Conservation (phyloP, 2,329 filamentous ascomycete genomes). For the Fusarium robinianum region DNA sequence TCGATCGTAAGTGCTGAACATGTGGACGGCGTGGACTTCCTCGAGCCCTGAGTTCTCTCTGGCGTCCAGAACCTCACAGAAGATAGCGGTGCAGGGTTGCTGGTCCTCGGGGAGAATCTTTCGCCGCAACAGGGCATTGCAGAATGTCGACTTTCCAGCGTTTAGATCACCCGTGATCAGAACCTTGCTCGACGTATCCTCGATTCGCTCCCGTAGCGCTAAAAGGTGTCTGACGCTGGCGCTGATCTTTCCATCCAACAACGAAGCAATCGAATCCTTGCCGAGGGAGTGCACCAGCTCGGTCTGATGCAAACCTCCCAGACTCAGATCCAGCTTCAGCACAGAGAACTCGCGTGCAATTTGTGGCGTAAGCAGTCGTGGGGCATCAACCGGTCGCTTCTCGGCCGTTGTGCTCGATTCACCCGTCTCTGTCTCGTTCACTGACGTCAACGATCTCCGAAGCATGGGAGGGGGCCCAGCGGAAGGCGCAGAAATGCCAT, state of each 20-base stretch:
- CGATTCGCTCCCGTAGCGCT: conserved; percentile 87
- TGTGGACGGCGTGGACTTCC: conserved; percentile 94
- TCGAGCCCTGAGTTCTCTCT: conserved; percentile 89
- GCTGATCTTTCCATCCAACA: conserved; percentile 91
- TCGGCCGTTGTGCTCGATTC: conserved; percentile 78
- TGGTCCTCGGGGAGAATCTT: conserved; percentile 96
- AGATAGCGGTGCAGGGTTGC: conserved; percentile 97
- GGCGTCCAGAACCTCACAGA: conserved; percentile 94
- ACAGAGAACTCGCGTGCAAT: conserved; percentile 96
- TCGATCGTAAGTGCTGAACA: conserved; percentile 76
- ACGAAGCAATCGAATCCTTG: conserved; percentile 84
- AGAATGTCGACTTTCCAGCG: conserved; percentile 97
- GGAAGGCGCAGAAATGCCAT: conserved; percentile 43
- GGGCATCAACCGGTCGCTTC: conserved; percentile 65
- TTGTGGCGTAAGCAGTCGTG: conserved; percentile 85
- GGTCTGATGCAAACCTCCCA: conserved; percentile 82
- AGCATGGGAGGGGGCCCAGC: conserved; percentile 55
- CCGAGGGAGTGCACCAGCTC: conserved; percentile 95
- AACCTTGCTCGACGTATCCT: conserved; percentile 97
- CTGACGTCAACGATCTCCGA: conserved; percentile 73
- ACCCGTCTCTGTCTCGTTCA: conserved; percentile 57
- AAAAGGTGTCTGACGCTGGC: conserved; percentile 91
- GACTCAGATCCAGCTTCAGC: conserved; percentile 89
- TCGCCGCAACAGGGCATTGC: conserved; percentile 90
- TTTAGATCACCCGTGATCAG: conserved; percentile 95